These are phyloP conservation scores for Pythium phragmiticola DNA, from an alignment of 352 stramenopile species.

Conservation along the genomic window DNA sequence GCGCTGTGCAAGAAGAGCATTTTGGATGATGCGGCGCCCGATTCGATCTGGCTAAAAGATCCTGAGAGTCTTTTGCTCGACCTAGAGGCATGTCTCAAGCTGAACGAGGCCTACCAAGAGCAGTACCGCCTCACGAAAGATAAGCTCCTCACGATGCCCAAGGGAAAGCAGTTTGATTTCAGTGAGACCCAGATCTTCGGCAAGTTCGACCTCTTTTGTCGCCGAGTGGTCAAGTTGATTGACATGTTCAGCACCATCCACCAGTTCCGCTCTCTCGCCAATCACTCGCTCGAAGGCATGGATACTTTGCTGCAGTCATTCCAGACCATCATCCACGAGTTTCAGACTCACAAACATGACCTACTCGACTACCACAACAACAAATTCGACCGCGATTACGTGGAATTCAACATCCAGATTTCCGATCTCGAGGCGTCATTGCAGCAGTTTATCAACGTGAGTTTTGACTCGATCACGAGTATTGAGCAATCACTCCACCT, in stretches of 20 bases:
- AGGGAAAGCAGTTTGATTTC: slow-evolving; percentile 99
- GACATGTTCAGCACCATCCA: slow-evolving; percentile 99
- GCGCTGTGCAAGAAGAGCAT: slow-evolving; percentile 96
- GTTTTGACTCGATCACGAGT: slow-evolving; percentile 98
- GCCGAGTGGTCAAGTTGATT: slow-evolving; percentile 97
- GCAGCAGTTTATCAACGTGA: slow-evolving; percentile 99
- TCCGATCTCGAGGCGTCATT: slow-evolving; percentile 94
- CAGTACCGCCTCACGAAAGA: slow-evolving; percentile 97
- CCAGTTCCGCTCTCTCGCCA: slow-evolving; percentile 91
- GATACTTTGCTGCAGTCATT: slow-evolving; percentile 92
- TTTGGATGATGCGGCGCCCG: slow-evolving; percentile 76
- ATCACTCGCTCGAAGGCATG: slow-evolving; percentile 93
- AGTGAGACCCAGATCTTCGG: slow-evolving; percentile 99
- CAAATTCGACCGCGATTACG: slow-evolving; percentile 96
- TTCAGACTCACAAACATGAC: slow-evolving; percentile 96
- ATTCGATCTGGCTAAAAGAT: slow-evolving; percentile 95
- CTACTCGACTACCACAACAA: slow-evolving; percentile 99
- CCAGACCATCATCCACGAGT: slow-evolving; percentile 96
- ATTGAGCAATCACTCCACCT: slow-evolving; percentile 97
- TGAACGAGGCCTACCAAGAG: slow-evolving; percentile 98
- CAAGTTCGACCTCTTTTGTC: slow-evolving; percentile 98
- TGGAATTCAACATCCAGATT: slow-evolving; percentile 96
- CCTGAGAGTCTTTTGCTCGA: slow-evolving; percentile 93
- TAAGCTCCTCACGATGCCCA: slow-evolving; percentile 94
- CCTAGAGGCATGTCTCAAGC: slow-evolving; percentile 95